phyloP scores from a whole-genome alignment of 768 basidiomycete genomes.

The Podaxis pistillaris region DNA sequence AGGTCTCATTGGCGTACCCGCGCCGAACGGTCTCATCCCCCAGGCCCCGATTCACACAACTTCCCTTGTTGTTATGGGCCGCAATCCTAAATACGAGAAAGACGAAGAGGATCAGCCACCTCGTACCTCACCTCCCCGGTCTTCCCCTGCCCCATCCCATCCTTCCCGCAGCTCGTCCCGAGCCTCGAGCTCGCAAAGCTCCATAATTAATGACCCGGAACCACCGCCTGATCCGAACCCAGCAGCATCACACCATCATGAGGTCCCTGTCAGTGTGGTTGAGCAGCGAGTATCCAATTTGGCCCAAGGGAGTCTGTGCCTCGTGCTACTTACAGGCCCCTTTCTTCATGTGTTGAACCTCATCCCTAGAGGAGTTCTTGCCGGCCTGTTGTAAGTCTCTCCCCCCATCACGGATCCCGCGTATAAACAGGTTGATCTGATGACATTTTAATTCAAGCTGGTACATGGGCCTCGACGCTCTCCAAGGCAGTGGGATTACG shows the following conservation, averaged over 20 bases:
- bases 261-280: slow-evolving; percentile 72
- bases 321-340: slow-evolving; percentile 79
- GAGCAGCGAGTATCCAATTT: slow-evolving; percentile 94
- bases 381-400: slow-evolving; percentile 77
- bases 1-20: slow-evolving; percentile 81
- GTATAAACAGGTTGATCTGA: not conserved
- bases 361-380: slow-evolving; percentile 81
- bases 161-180: slow-evolving; percentile 6
- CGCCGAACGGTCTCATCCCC: slow-evolving; percentile 82
- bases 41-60: slow-evolving; percentile 93
- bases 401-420: not conserved
- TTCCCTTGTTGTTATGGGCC: slow-evolving; percentile 72
- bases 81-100: slow-evolving; percentile 32
- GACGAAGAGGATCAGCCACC: slow-evolving; percentile 24
- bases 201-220: slow-evolving; percentile 15
- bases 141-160: not conserved
- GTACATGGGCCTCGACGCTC: slow-evolving; percentile 89
- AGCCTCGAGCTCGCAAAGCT: slow-evolving; percentile 1
- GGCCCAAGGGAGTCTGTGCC: slow-evolving; percentile 74
- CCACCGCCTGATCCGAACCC: slow-evolving; percentile 18
- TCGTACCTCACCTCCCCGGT: not conserved
- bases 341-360: slow-evolving; percentile 77
- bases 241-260: slow-evolving; percentile 28
- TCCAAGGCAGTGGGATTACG: slow-evolving; percentile 81
- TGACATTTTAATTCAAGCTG: slow-evolving; percentile 44